Evolutionary conservation across 129 eudicot species (phyloP).

Genomic region (Lonicera japonica): DNA sequence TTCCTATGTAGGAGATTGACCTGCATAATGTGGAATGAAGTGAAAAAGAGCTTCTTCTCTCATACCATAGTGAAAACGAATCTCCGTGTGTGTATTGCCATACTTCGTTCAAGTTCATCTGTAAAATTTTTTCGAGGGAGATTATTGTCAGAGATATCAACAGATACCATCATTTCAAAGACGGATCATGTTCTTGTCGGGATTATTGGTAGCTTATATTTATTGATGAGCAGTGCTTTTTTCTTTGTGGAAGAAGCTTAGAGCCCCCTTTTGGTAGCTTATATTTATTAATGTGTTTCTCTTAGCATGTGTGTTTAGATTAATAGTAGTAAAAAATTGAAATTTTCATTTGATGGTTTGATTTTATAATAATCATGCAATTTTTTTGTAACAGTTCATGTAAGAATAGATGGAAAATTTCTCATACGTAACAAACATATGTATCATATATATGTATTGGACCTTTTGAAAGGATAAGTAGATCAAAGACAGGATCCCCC

Average conservation of each 20-base stretch:
- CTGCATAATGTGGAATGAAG: conserved; percentile 58
- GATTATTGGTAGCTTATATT: conserved; percentile 62
- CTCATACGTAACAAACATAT: no score
- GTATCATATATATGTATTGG: no score
- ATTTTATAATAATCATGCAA: no score
- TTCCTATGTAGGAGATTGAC: conserved; percentile 66
- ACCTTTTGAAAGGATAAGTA: no score
- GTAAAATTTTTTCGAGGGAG: conserved; percentile 57
- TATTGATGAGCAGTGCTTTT: background rate
- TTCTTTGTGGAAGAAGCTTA: background rate
- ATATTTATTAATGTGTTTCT: no score
- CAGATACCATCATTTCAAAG: conserved; percentile 76
- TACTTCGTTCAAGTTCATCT: conserved; percentile 69
- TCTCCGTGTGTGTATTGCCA: conserved; percentile 83
- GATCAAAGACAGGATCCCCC: no score
- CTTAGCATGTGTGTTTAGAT: no score
- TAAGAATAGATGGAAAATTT: no score
- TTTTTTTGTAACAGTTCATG: no score
- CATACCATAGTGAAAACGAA: conserved; percentile 75
- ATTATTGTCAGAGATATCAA: conserved; percentile 68
- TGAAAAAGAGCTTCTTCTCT: conserved; percentile 73
- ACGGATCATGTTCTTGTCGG: conserved; percentile 74
- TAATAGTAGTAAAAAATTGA: no score
- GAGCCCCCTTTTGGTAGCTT: background rate
- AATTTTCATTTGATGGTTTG: no score